A percentile compares a stretch with the other conserved stretches of the same genome.
phyloP scores from a whole-genome alignment of 2,329 filamentous ascomycete species.

The Talaromyces sp. region DNA sequence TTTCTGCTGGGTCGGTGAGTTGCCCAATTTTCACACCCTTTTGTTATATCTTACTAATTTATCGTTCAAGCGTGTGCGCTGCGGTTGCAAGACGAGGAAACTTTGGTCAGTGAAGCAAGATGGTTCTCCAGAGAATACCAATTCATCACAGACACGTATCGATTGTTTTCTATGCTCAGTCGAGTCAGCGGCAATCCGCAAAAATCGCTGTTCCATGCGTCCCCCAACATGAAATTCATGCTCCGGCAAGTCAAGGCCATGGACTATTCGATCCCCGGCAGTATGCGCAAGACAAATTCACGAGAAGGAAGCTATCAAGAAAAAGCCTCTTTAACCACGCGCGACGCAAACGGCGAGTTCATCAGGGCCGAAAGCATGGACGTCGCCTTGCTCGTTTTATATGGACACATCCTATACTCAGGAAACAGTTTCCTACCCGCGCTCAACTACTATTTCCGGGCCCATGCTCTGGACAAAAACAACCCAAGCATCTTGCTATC shows the following conservation, averaged over 20 bases:
- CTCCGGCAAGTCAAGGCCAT: constrained; percentile 86
- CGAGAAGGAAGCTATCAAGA: constrained; percentile 37
- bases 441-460: constrained; percentile 80
- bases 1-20: constrained; percentile 66
- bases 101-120: constrained; percentile 67
- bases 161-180: constrained; percentile 74
- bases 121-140: constrained; percentile 80
- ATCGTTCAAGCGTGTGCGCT: constrained; percentile 65
- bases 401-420: constrained; percentile 81
- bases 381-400: constrained; percentile 75
- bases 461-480: constrained; percentile 63
- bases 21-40: not conserved
- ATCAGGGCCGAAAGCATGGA: constrained; percentile 54
- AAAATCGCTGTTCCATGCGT: constrained; percentile 62
- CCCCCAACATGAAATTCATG: constrained; percentile 83
- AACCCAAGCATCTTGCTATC: constrained; percentile 76
- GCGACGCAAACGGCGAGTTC: constrained; percentile 29
- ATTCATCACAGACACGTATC: constrained; percentile 74
- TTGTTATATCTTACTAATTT: constrained; percentile 15
- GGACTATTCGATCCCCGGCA: constrained; percentile 61
- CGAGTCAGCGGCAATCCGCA: constrained; percentile 65
- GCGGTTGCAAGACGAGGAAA: constrained; percentile 68
- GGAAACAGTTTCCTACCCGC: constrained; percentile 79
- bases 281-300: constrained; percentile 29
- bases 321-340: constrained; percentile 34